Conservation (phyloP, 1,284 basidiomycete species). For the Bondarzewia mesenterica region DNA sequence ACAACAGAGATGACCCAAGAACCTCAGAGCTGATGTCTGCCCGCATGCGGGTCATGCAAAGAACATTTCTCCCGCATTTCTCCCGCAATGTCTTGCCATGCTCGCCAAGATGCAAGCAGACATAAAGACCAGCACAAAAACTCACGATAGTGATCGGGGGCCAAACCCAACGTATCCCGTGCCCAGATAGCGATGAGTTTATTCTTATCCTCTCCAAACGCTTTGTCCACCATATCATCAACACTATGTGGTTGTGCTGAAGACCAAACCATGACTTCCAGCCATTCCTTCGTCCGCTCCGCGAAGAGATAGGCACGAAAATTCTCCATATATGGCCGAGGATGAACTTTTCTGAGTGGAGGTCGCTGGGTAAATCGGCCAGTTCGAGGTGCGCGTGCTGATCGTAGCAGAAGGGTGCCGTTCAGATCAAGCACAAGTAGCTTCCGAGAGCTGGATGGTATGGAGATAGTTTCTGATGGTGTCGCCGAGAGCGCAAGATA, state of each 20-base stretch:
- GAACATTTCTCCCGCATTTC: too few relatives aligned
- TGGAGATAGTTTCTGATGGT: constrained; percentile 22
- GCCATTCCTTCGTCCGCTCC: constrained; percentile 43
- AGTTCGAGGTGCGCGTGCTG: constrained; percentile 23
- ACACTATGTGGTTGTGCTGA: constrained; percentile 80
- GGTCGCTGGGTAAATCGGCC: constrained; percentile 4
- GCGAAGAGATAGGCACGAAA: constrained; percentile 63
- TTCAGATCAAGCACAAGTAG: constrained; percentile 80
- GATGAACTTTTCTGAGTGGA: constrained; percentile 32
- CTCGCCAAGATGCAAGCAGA: constrained; percentile 6
- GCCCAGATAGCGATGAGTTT: constrained; percentile 68
- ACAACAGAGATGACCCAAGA: too few relatives aligned
- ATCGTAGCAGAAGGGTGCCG: constrained; percentile 71
- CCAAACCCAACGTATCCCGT: constrained; percentile 66
- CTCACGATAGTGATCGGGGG: constrained; percentile 53
- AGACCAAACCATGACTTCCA: constrained; percentile 84
- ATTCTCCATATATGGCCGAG: constrained; percentile 62
- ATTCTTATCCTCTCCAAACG: constrained; percentile 37
- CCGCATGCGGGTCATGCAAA: too few relatives aligned
- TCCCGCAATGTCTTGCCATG: too few relatives aligned
- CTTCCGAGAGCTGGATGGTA: constrained; percentile 35
- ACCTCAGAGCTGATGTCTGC: too few relatives aligned
- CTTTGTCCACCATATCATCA: constrained; percentile 54
- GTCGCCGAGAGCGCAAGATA: constrained; percentile 20
- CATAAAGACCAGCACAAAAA: constrained; percentile 7